Evolutionary conservation across 129 eudicot species (phyloP), one percentile per base, ranked within the genome.

Genomic region (Helichrysum umbraculigerum): DNA sequence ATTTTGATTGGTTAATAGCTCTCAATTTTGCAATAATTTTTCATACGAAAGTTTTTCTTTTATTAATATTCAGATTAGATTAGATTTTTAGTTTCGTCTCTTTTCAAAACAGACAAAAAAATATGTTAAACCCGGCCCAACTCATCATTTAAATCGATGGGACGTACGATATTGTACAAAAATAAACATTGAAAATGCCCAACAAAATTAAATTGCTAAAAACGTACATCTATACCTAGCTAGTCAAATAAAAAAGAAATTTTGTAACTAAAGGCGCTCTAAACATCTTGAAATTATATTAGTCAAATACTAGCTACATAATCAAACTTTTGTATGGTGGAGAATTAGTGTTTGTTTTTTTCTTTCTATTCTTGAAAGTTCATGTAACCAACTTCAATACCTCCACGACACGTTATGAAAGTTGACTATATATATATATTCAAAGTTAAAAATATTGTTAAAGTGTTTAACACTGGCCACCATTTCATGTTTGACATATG

Each of bases 321-420:
- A 34, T 50, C n/a, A 5, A 71, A 33, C 61, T 58, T 47, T 12
- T 32, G 15, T 63, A 2, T 29, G 67, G 73, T 76, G 41, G 42
- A 67, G 33, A 14, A 34, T 21, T 21, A 68, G 56, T 42, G 59
- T 39, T 68, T 35, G 0, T 34, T 16, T 56, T 68, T 17, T 8
- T 47, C 35, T 35, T 76, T 16, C 50, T 50, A 33, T 74, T 61
- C 29, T 62, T 19, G 79, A 41, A 75, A 61, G 47, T 59, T 28
- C 71, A 75, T 75, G 65, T 71, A 61, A 72, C 54, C 29, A 52
- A 51, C 25, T 50, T 79, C 28, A 25, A 25, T 25, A 25, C 25
- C 50, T 71, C 12, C 83, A 79, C 69, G 78, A 7, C 83, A 79
- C 69, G 78, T 72, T 79, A 73, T 66, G 51, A 41, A 72, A 42